A percentile compares a stretch with the other conserved stretches of the same genome.
Conservation (phyloP, 441 rosid genomes). For the Erysimum cheiri region DNA sequence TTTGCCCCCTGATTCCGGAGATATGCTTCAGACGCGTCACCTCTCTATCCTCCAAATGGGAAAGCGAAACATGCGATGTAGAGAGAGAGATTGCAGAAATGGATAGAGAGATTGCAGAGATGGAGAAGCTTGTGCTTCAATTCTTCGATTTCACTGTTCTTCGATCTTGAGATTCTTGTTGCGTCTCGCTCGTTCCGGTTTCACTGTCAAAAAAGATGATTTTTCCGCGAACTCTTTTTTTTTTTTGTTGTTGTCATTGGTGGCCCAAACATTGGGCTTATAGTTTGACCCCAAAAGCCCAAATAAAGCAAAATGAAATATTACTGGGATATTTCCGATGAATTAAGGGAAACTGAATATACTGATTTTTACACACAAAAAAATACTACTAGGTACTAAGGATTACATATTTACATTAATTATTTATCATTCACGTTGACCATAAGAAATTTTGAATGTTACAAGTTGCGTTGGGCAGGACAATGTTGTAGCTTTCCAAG, state of each 20-base stretch:
- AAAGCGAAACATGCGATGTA: background rate
- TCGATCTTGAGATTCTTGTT: slow-evolving; percentile 35
- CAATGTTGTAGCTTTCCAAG: background rate
- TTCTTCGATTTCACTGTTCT: slow-evolving; percentile 38
- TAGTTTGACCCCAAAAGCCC: slow-evolving; percentile 14
- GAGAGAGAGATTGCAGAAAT: slow-evolving; percentile 19
- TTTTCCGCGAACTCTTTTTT: slow-evolving; percentile 32
- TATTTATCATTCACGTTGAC: background rate
- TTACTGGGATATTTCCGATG: background rate
- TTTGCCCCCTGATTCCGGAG: slow-evolving; percentile 18
- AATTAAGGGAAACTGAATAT: background rate
- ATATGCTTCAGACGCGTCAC: slow-evolving; percentile 16
- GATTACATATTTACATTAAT: too few relatives aligned
- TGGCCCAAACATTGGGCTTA: slow-evolving; percentile 26
- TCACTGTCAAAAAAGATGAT: background rate
- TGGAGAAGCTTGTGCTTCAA: slow-evolving; percentile 26
- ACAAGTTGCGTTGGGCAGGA: background rate
- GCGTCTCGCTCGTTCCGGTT: slow-evolving; percentile 29
- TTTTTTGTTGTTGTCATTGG: background rate
- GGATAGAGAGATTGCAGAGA: background rate
- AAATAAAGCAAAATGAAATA: background rate
- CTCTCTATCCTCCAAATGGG: slow-evolving; percentile 15
- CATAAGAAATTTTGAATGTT: background rate
- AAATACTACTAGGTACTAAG: too few relatives aligned
- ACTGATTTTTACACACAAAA: background rate